A percentile compares a stretch with the other conserved stretches of the same genome.
Conservation (phyloP, 495 filamentous ascomycete genomes). For the Aspergillus nanangensis region DNA sequence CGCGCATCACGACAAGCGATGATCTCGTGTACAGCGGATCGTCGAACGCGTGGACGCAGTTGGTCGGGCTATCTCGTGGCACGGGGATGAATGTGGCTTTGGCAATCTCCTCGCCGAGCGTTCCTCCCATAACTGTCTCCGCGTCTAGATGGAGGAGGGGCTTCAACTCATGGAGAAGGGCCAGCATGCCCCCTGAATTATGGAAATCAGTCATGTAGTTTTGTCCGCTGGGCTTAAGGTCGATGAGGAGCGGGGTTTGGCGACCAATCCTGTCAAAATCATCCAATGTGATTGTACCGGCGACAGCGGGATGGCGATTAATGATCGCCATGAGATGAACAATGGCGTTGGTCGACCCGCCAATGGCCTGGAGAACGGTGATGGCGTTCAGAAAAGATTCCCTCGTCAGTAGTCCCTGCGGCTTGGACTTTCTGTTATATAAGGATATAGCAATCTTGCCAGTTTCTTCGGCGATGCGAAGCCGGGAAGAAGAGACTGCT, state of each 20-base stretch:
- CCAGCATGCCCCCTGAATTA: constrained; percentile 61
- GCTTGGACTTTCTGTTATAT: constrained; percentile 35
- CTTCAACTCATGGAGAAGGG: constrained; percentile 49
- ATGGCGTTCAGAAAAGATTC: constrained; percentile 66
- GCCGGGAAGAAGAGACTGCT: constrained; percentile 58
- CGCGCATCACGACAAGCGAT: constrained; percentile 48
- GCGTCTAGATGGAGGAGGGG: constrained; percentile 56
- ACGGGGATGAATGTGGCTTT: constrained; percentile 38
- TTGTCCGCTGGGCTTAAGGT: constrained; percentile 63
- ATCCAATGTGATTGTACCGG: constrained; percentile 49
- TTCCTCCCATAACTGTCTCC: constrained; percentile 53
- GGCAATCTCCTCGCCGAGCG: constrained; percentile 53
- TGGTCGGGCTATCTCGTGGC: constrained; percentile 32
- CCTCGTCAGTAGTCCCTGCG: constrained; percentile 52
- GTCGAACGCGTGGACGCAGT: constrained; percentile 48
- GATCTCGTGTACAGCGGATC: constrained; percentile 52
- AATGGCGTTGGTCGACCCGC: constrained; percentile 65
- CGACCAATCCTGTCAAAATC: constrained; percentile 59
- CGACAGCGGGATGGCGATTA: constrained; percentile 52
- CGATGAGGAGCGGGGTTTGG: constrained; percentile 56
- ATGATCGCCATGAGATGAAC: constrained; percentile 63
- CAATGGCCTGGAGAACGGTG: constrained; percentile 64
- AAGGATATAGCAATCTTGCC: constrained; percentile 51
- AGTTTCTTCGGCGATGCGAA: constrained; percentile 61
- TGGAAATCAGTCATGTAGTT: constrained; percentile 74